phyloP scores from a whole-genome alignment of 352 stramenopile species.

The Phytophthora ramorum region DNA sequence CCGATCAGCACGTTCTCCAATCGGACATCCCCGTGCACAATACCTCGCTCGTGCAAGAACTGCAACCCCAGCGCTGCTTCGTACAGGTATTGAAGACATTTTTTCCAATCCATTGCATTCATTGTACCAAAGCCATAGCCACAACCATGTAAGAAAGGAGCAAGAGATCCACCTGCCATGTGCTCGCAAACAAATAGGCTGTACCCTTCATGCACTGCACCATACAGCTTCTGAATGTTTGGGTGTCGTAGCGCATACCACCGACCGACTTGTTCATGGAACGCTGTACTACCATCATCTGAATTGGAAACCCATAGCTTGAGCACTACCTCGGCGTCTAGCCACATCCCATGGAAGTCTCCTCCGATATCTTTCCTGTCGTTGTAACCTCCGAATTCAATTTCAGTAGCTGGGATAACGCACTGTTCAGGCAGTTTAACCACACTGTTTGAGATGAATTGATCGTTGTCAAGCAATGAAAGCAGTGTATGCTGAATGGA shows the following conservation, averaged over 20 bases:
- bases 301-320: constrained; percentile 6
- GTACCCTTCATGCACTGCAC: constrained; percentile 7
- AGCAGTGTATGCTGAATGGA: too few relatives aligned
- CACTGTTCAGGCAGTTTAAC: too few relatives aligned
- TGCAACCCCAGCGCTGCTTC: constrained; percentile 16
- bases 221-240: constrained; percentile 19
- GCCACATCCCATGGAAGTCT: constrained; percentile 14
- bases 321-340: constrained; percentile 17
- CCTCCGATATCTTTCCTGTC: not conserved
- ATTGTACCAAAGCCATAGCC: not conserved
- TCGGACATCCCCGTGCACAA: constrained; percentile 6
- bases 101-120: not conserved
- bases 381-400: constrained; percentile 12
- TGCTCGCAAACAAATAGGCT: constrained; percentile 15
- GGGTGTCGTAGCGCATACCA: constrained; percentile 20
- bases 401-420: constrained; percentile 18
- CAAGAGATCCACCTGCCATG: constrained; percentile 7
- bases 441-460: too few relatives aligned
- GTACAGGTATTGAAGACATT: not conserved
- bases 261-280: constrained; percentile 4
- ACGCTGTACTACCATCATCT: not conserved
- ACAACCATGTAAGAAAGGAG: too few relatives aligned
- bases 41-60: constrained; percentile 18
- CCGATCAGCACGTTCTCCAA: constrained; percentile 15
- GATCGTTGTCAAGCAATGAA: too few relatives aligned